These are phyloP conservation scores for Wickerhamomyces strasburgensis DNA, from an alignment of 805 yeast genomes.

Conservation along the genomic window DNA sequence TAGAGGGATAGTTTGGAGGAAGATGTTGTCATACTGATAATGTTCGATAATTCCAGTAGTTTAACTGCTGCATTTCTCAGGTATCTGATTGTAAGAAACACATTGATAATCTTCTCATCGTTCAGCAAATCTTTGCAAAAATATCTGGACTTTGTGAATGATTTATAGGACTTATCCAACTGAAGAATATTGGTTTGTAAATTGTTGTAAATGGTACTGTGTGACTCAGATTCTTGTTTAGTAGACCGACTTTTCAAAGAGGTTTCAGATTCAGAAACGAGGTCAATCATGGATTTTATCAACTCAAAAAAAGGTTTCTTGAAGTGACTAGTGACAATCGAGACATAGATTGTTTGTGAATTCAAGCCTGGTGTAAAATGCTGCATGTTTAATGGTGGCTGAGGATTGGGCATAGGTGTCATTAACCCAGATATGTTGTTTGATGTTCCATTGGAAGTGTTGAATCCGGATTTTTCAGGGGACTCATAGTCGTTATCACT, in stretches of 20 bases:
- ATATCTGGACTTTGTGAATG: slow-evolving; percentile 31
- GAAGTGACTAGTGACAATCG: slow-evolving; percentile 30
- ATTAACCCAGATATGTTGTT: slow-evolving; percentile 22
- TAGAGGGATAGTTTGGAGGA: slow-evolving; percentile 17
- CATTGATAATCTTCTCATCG: slow-evolving; percentile 32
- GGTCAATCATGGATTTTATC: slow-evolving; percentile 29
- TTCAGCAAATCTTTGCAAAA: slow-evolving; percentile 32
- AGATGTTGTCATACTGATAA: slow-evolving; percentile 12
- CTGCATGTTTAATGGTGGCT: slow-evolving; percentile 3
- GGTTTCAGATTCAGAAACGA: slow-evolving; percentile 22
- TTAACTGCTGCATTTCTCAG: slow-evolving; percentile 36
- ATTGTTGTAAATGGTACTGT: no score
- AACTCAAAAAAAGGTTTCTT: slow-evolving; percentile 26
- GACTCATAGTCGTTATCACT: neutral
- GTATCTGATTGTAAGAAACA: slow-evolving; percentile 37
- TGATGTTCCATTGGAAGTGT: neutral
- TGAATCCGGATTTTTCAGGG: neutral
- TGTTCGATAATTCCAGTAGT: slow-evolving; percentile 24
- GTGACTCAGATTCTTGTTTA: no score
- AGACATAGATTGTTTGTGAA: slow-evolving; percentile 22
- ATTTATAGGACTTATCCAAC: slow-evolving; percentile 31
- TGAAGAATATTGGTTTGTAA: slow-evolving; percentile 15
- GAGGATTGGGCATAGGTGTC: slow-evolving; percentile 32
- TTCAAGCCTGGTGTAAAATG: neutral
- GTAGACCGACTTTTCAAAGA: neutral